A percentile compares a stretch with the other conserved stretches of the same genome.
phyloP scores from a whole-genome alignment of 768 basidiomycete species.

The Leccinellum luteum region DNA sequence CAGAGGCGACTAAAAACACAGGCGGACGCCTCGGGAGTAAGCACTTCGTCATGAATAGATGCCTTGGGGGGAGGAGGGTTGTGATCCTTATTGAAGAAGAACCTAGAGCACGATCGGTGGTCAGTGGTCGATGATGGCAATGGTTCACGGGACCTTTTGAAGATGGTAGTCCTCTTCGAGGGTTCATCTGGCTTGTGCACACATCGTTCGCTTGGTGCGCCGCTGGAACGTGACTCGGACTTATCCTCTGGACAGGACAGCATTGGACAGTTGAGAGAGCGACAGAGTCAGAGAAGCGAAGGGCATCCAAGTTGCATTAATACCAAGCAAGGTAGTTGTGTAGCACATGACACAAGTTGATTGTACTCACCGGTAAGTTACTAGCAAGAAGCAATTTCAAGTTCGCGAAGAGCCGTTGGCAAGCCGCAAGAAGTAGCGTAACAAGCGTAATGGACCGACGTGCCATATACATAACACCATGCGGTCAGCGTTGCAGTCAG shows the following conservation, averaged over 20 bases:
- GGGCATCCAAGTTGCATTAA: too few relatives aligned
- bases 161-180: not conserved
- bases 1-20: conserved; percentile 56
- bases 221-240: not conserved
- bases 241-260: not conserved
- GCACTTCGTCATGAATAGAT: conserved; percentile 56
- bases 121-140: not conserved
- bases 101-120: not conserved
- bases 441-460: too few relatives aligned
- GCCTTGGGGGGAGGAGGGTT: conserved; percentile 41
- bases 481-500: too few relatives aligned
- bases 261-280: conserved; percentile 1
- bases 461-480: too few relatives aligned
- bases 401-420: too few relatives aligned
- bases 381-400: too few relatives aligned
- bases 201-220: not conserved
- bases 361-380: too few relatives aligned
- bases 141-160: conserved; percentile 1
- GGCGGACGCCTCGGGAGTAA: conserved; percentile 68
- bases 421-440: too few relatives aligned
- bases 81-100: conserved; percentile 13
- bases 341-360: too few relatives aligned
- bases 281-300: not conserved
- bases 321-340: too few relatives aligned
- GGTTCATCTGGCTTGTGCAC: not conserved